Evolutionary conservation across 108 stramenopile genomes (phyloP).

Genomic region (Epipyxis sp.): DNA sequence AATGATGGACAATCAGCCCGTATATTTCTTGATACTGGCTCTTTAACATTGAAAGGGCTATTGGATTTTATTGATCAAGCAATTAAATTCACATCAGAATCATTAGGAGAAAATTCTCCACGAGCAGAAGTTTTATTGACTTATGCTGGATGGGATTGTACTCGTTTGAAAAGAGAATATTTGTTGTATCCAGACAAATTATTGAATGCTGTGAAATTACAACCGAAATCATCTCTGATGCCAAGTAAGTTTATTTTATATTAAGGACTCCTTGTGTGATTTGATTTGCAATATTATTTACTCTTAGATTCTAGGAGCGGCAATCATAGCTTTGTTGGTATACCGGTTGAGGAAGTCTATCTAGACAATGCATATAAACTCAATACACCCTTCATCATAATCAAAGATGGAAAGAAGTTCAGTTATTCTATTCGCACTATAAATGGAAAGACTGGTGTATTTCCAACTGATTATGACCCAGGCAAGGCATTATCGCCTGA

Average conservation of each 20-base stretch:
- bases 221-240: neutral
- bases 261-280: neutral
- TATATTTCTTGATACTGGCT: neutral
- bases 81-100: neutral
- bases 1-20: neutral
- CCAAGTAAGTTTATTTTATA: neutral
- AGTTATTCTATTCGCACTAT: neutral
- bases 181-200: neutral
- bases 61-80: conserved; percentile 1
- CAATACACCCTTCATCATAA: neutral
- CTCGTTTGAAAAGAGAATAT: neutral
- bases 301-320: neutral
- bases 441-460: neutral
- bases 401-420: neutral
- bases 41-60: neutral
- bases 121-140: neutral
- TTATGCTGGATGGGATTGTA: neutral
- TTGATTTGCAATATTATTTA: neutral
- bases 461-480: neutral
- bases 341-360: conserved; percentile 11
- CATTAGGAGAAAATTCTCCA: neutral
- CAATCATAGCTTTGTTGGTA: neutral
- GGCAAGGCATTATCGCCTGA: neutral
- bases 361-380: neutral
- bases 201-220: neutral